Evolutionary conservation across 2,329 filamentous ascomycete genomes (phyloP).

Genomic region (Fusarium drepaniforme): DNA sequence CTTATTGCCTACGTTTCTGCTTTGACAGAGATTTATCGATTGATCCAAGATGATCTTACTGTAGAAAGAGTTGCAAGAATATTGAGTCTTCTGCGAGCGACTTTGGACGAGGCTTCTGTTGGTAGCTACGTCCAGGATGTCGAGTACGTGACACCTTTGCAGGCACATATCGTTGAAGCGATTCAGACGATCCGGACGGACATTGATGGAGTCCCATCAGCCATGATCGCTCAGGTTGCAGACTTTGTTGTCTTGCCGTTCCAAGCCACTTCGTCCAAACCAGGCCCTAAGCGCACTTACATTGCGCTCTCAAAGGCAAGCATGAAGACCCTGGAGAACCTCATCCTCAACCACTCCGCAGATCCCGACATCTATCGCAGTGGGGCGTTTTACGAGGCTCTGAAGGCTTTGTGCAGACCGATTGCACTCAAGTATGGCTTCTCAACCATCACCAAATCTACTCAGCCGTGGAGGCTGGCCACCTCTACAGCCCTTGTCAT

Average conservation of each 20-base stretch:
- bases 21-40: constrained; percentile 81
- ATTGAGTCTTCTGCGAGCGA: constrained; percentile 76
- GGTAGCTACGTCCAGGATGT: constrained; percentile 78
- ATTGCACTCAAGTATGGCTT: constrained; percentile 87
- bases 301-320: constrained; percentile 89
- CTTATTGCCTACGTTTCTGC: constrained; percentile 86
- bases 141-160: constrained; percentile 79
- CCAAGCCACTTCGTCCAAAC: constrained; percentile 49
- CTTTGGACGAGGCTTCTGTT: constrained; percentile 77
- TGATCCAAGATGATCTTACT: constrained; percentile 75
- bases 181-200: constrained; percentile 77
- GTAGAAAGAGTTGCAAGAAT: constrained; percentile 74
- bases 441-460: constrained; percentile 75
- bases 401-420: constrained; percentile 76
- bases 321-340: constrained; percentile 75
- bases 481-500: constrained; percentile 78
- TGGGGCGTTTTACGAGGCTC: constrained; percentile 72
- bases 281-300: constrained; percentile 76
- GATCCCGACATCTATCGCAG: constrained; percentile 78
- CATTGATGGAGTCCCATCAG: constrained; percentile 72
- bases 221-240: constrained; percentile 77
- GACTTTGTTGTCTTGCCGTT: constrained; percentile 81
- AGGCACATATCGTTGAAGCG: constrained; percentile 76
- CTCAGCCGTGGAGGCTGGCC: constrained; percentile 83
- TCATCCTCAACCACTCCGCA: constrained; percentile 69